A percentile compares a stretch with the other conserved stretches of the same genome.
phyloP scores from a whole-genome alignment of 306 rosid species.

The Sphenostylis stenocarpa region DNA sequence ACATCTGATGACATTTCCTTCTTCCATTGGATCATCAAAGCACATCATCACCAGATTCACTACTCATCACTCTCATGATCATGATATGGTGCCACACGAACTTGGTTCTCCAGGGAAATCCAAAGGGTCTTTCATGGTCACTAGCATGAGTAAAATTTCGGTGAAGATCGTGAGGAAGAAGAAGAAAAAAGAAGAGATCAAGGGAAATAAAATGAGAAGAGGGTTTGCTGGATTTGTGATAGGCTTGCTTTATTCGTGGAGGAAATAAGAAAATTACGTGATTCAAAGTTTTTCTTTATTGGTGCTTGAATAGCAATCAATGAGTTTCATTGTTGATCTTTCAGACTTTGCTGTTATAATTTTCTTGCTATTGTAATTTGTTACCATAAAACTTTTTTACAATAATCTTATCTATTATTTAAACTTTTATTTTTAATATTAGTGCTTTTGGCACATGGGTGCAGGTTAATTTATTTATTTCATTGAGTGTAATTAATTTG shows the following conservation, averaged over 20 bases:
- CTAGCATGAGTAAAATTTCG: neutral
- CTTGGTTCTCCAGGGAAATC: slow-evolving; percentile 16
- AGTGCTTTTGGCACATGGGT: neutral
- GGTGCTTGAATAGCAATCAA: neutral
- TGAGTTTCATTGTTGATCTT: neutral
- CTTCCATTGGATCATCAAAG: slow-evolving; percentile 41
- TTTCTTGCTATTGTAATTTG: neutral
- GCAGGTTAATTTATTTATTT: no score
- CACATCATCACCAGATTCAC: slow-evolving; percentile 29
- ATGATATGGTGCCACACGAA: neutral
- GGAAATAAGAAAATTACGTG: neutral
- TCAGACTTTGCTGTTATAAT: neutral
- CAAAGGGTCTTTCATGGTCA: slow-evolving; percentile 17
- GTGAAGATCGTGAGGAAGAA: slow-evolving; percentile 4
- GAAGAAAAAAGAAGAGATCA: neutral
- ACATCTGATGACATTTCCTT: slow-evolving; percentile 56
- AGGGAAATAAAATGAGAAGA: slow-evolving; percentile 10
- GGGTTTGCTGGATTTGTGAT: neutral
- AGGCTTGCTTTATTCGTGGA: slow-evolving; percentile 20
- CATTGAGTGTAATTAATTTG: no score
- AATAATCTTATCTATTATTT: neutral
- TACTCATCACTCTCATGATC: neutral
- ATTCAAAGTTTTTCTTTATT: neutral
- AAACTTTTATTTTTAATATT: no score
- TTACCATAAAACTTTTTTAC: neutral